phyloP scores from a whole-genome alignment of 805 yeast species.

The Maudiozyma turicensis region DNA sequence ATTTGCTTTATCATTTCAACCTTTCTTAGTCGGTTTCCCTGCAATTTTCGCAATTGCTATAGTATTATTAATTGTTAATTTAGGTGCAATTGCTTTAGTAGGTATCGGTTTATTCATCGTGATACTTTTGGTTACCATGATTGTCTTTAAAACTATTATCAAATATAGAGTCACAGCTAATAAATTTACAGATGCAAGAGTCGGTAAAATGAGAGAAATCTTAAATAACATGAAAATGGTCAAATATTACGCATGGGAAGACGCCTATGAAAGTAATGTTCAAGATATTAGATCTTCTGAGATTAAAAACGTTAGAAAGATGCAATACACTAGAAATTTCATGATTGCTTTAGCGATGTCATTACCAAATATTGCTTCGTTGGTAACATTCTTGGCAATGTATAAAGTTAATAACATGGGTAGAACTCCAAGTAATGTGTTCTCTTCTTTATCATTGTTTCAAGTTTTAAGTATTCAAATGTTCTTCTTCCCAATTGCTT shows the following conservation, averaged over 20 bases:
- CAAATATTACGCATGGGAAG: slow-evolving; percentile 88
- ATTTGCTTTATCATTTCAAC: slow-evolving; percentile 61
- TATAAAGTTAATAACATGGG: slow-evolving; percentile 34
- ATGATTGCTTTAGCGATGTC: slow-evolving; percentile 60
- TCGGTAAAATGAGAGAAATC: slow-evolving; percentile 67
- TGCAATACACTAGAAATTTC: slow-evolving; percentile 57
- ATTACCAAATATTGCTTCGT: slow-evolving; percentile 61
- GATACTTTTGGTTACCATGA: slow-evolving; percentile 33
- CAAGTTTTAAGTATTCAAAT: slow-evolving; percentile 52
- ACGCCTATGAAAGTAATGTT: slow-evolving; percentile 55
- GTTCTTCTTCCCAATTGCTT: slow-evolving; percentile 60
- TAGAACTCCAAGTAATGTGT: slow-evolving; percentile 50
- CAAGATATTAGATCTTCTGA: slow-evolving; percentile 50
- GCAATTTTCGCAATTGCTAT: slow-evolving; percentile 53
- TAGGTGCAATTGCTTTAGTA: slow-evolving; percentile 65
- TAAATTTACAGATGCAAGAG: slow-evolving; percentile 64
- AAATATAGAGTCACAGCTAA: slow-evolving; percentile 46
- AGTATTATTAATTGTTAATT: slow-evolving; percentile 51
- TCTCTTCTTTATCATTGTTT: slow-evolving; percentile 63
- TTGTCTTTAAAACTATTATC: slow-evolving; percentile 43
- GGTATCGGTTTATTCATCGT: slow-evolving; percentile 54
- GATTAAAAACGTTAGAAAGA: slow-evolving; percentile 46
- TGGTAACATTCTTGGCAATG: slow-evolving; percentile 44
- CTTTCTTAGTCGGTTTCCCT: slow-evolving; percentile 55
- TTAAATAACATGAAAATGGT: slow-evolving; percentile 70